Base-by-base conservation (phyloP, 495 filamentous ascomycete species). In the Podospora tetraspora region DNA sequence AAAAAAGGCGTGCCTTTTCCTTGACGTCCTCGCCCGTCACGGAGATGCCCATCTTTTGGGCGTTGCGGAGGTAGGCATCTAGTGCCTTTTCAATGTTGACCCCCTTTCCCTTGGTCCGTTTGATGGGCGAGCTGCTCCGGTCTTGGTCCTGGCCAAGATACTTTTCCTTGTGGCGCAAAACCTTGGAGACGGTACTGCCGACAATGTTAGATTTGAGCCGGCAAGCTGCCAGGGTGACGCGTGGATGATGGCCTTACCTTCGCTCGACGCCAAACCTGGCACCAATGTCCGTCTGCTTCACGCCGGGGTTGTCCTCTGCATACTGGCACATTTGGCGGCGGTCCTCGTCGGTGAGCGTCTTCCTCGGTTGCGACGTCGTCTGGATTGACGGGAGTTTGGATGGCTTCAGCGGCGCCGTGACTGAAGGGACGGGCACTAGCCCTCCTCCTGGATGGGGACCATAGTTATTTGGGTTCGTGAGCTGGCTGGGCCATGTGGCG, bases 271-370 rank as follows among this genome's bases (percentile, higher is more conserved):
- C 94, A 82, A 99, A 99, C 77, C 94, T 86, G 27, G 91, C 89
- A 82, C 95, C 95, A 82, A 99, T 99, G 75, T 98, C 95, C 24
- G 94, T 97, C 79, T 99, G 95, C 80, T 98, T 97, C n/a, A 91
- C 91, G 64, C 86, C 90, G 59, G 94, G 95, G 75, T 98, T 89
- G 72, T 97, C 93, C 76, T 96, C 92, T 74, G 94, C 91, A 79
- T 96, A 99, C 73, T 92, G 84, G 77, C 95, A 98, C 94, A 99
- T 99, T 63, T 87, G 87, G 66, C 93, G 87, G 63, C 95, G 88
- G 75, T 97, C 94, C 32, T 91, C 88, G 78, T 98, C 94, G 24
- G 95, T 98, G 71, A 99, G 84, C 0, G 96, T 98, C 78, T 91
- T 92, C 72, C 95, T 85, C 8, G 92, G 90, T 32, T 91, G 90